Base-by-base conservation (phyloP, 441 rosid genomes). In the Eutrema salsugineum region DNA sequence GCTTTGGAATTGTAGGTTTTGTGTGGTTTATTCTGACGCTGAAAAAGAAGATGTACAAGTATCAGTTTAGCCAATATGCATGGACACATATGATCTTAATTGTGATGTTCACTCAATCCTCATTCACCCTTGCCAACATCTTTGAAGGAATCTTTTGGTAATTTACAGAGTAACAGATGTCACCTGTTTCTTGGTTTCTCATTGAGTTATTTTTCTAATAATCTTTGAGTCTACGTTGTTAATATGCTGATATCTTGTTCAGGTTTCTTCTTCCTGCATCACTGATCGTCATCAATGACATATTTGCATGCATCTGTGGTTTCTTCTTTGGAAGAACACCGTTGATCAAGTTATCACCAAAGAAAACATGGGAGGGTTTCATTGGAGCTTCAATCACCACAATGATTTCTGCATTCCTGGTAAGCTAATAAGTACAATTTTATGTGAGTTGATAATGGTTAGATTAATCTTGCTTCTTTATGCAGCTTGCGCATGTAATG, bases 311-410 rank as follows among this genome's bases (percentile, higher is more conserved):
- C 70, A 70, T 91, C 51, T 83, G 86, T 63, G 98, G 97, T 77
- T 91, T 93, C 88, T 91, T 93, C 80, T 93, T 89, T 77, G 98
- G 97, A 64, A 86, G 77, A 91, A 93, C 97, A 22, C 98, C 97
- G 0, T 77, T 93, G 84, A 91, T 93, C 81, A 93, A 90, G 81
- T 81, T 94, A 80, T 91, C 97, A 72, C 97, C 97, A 15, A 94
- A 94, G 91, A 92, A 94, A 88, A 93, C 96, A 27, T 91, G 96
- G 98, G 96, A 93, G 77, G 98, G 97, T 24, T 93, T 91, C 77
- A 87, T 88, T 17, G 97, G 98, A 74, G 97, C 94, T 46, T 91
- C 96, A 38, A 74, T 93, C 24, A 79, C 94, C 71, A 93, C 98
- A 22, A 78, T 93, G 73, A 83, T 86, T 54, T 91, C 91, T 56